Conservation (phyloP, 169 alveolate genomes). For the Plasmodium relictum region DNA sequence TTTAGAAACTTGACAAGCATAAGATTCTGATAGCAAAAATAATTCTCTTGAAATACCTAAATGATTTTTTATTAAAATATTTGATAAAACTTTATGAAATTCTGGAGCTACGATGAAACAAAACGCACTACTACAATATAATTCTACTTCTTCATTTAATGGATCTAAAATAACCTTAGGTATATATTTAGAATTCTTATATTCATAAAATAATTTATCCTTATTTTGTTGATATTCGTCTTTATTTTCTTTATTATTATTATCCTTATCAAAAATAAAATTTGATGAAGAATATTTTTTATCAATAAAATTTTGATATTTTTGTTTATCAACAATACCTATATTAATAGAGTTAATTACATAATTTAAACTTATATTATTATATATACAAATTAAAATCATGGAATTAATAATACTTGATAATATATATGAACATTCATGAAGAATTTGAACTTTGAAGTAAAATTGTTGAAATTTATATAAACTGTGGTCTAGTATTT, state of each 20-base stretch:
- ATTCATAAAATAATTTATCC: constrained; percentile 26
- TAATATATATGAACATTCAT: constrained; percentile 35
- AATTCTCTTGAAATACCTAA: constrained; percentile 43
- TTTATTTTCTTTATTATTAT: neutral
- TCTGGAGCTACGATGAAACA: constrained; percentile 71
- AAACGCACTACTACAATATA: constrained; percentile 72
- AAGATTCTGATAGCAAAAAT: constrained; percentile 24
- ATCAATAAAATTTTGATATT: constrained; percentile 5
- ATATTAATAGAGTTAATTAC: constrained; percentile 30
- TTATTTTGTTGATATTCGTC: neutral
- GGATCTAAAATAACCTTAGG: constrained; percentile 65
- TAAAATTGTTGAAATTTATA: constrained; percentile 55
- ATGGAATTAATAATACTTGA: constrained; percentile 45
- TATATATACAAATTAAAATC: constrained; percentile 24
- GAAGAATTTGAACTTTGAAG: constrained; percentile 25
- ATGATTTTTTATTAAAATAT: constrained; percentile 29
- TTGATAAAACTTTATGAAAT: constrained; percentile 43
- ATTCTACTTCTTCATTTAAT: constrained; percentile 41
- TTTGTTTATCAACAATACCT: constrained; percentile 37
- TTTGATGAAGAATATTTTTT: neutral
- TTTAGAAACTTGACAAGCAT: constrained; percentile 39
- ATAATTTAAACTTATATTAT: constrained; percentile 51
- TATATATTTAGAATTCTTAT: constrained; percentile 8
- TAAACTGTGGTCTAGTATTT: constrained; percentile 28
- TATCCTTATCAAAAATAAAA: neutral